These are phyloP conservation scores for Poa annua DNA, from an alignment of 176 grass and related monocot genomes.

Conservation along the genomic window DNA sequence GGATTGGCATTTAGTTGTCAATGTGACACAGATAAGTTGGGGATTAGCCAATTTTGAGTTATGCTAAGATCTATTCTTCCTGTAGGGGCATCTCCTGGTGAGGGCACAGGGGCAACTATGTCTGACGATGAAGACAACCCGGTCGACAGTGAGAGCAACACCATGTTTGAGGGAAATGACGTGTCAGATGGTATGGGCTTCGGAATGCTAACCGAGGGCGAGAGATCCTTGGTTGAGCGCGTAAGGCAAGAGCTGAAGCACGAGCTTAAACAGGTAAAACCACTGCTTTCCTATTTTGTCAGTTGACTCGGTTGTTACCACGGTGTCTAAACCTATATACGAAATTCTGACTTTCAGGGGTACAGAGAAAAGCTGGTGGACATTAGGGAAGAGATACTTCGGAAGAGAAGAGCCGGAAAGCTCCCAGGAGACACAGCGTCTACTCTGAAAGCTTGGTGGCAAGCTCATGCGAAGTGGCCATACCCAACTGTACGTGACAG, in stretches of 20 bases:
- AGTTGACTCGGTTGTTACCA: background rate
- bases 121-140: slow-evolving; percentile 97
- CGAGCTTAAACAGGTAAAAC: slow-evolving; percentile 87
- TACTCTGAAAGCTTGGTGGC: slow-evolving; percentile 95
- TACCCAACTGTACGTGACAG: slow-evolving; percentile 80
- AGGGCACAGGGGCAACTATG: slow-evolving; percentile 97
- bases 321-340: background rate
- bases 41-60: background rate
- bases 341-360: slow-evolving; percentile 52
- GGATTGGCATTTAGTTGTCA: background rate
- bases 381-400: slow-evolving; percentile 95
- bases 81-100: slow-evolving; percentile 89
- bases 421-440: slow-evolving; percentile 91
- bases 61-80: slow-evolving; percentile 7
- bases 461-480: slow-evolving; percentile 94
- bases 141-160: slow-evolving; percentile 78
- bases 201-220: slow-evolving; percentile 89
- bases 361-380: slow-evolving; percentile 98
- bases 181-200: slow-evolving; percentile 89
- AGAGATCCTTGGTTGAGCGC: slow-evolving; percentile 93
- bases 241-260: slow-evolving; percentile 88
- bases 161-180: slow-evolving; percentile 70
- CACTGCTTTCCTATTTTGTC: background rate
- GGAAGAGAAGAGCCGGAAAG: slow-evolving; percentile 95
- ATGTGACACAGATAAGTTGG: background rate